Conservation (phyloP, 2,329 filamentous ascomycete genomes). For the Xylaria sp. region DNA sequence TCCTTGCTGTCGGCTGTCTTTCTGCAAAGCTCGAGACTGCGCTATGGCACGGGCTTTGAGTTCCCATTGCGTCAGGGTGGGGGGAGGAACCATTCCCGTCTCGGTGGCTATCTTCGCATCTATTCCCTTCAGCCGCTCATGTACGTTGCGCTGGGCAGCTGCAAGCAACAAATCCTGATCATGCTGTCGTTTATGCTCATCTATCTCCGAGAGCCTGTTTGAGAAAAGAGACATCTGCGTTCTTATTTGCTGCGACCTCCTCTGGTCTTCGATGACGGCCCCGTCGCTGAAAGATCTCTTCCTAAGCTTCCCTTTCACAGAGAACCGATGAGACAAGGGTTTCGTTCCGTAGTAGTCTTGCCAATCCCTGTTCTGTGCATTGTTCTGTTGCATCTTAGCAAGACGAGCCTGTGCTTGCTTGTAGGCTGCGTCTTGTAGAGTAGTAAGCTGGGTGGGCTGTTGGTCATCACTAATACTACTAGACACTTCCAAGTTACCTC, state of each 20-base stretch:
- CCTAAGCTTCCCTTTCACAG: conserved; percentile 66
- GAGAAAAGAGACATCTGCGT: conserved; percentile 84
- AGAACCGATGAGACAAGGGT: conserved; percentile 57
- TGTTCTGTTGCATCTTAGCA: conserved; percentile 80
- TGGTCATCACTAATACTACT: conserved; percentile 52
- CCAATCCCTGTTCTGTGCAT: conserved; percentile 70
- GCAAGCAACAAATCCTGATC: conserved; percentile 82
- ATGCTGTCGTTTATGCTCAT: conserved; percentile 76
- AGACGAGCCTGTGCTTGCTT: conserved; percentile 86
- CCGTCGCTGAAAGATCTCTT: conserved; percentile 76
- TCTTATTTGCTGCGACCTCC: conserved; percentile 77
- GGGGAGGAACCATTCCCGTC: conserved; percentile 77
- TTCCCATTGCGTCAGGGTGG: conserved; percentile 81
- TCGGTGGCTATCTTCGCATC: conserved; percentile 83
- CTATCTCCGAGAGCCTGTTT: conserved; percentile 72
- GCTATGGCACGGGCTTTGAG: conserved; percentile 77
- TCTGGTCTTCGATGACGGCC: conserved; percentile 70
- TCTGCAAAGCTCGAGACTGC: conserved; percentile 70
- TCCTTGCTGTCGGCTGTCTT: conserved; percentile 62
- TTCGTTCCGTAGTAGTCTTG: conserved; percentile 78
- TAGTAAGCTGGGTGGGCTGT: conserved; percentile 67
- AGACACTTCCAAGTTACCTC: conserved; percentile 49
- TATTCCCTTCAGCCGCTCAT: conserved; percentile 79
- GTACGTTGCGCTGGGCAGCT: conserved; percentile 87
- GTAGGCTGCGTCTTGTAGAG: conserved; percentile 87